A percentile compares a stretch with the other conserved stretches of the same genome.
These are phyloP conservation scores for Amauroascus verrucosus DNA, from an alignment of 2,329 filamentous ascomycete species.

Conservation along the genomic window DNA sequence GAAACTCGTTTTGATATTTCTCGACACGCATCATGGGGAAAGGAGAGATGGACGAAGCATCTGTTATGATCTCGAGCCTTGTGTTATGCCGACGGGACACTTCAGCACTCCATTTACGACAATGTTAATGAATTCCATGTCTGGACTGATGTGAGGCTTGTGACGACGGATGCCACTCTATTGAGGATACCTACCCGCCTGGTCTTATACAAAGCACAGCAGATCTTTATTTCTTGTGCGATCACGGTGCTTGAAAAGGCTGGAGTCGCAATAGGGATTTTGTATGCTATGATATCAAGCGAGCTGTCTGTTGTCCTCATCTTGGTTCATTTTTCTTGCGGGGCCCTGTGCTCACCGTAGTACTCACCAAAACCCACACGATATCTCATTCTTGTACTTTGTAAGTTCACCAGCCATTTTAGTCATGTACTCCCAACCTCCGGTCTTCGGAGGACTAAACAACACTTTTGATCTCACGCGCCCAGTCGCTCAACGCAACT, in stretches of 20 bases:
- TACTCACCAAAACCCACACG: no score
- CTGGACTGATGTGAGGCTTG: constrained; percentile 2
- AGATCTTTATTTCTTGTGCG: background rate
- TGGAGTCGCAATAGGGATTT: background rate
- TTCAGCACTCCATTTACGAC: background rate
- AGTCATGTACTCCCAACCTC: no score
- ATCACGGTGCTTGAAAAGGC: background rate
- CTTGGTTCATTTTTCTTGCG: background rate
- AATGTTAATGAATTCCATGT: background rate
- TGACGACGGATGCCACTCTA: constrained; percentile 10
- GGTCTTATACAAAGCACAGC: constrained; percentile 7
- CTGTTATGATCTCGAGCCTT: constrained; percentile 5
- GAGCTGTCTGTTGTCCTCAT: constrained; percentile 7
- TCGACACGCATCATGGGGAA: constrained; percentile 8
- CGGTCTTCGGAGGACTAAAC: background rate
- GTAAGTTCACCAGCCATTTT: no score
- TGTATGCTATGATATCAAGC: constrained; percentile 11
- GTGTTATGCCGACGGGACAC: background rate
- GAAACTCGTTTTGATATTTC: constrained; percentile 12
- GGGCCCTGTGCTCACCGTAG: background rate
- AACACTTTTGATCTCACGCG: background rate
- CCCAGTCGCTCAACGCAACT: no score
- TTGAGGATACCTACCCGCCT: constrained; percentile 16
- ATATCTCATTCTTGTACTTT: no score
- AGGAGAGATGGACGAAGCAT: constrained; percentile 21